A percentile compares a stretch with the other conserved stretches of the same genome.
These are phyloP conservation scores for Aspergillus ochraceus DNA, from an alignment of 2,329 filamentous ascomycete species.

Conservation along the genomic window DNA sequence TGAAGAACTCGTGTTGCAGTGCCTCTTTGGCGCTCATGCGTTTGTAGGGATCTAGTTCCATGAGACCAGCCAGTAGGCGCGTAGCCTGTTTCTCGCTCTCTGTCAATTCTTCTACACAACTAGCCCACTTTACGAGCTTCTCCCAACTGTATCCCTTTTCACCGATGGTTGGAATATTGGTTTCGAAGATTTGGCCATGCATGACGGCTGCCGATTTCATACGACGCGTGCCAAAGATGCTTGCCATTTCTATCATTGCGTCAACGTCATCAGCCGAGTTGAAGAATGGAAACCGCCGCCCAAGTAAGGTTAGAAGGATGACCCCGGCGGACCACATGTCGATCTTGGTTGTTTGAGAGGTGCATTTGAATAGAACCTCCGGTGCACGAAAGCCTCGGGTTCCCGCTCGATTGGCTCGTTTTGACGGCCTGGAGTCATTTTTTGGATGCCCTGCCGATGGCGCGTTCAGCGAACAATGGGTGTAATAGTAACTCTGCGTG, in stretches of 20 bases:
- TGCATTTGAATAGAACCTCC: slow-evolving; percentile 96
- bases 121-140: slow-evolving; percentile 95
- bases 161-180: slow-evolving; percentile 86
- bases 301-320: slow-evolving; percentile 93
- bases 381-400: slow-evolving; percentile 95
- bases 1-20: slow-evolving; percentile 47
- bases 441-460: slow-evolving; percentile 75
- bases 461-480: slow-evolving; percentile 43
- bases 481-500: slow-evolving; percentile 61
- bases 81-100: slow-evolving; percentile 48
- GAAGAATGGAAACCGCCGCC: slow-evolving; percentile 94
- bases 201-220: slow-evolving; percentile 82
- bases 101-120: slow-evolving; percentile 65
- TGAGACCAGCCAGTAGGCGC: slow-evolving; percentile 41
- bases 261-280: slow-evolving; percentile 98
- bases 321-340: slow-evolving; percentile 97
- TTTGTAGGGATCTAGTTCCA: slow-evolving; percentile 46
- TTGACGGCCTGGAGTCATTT: slow-evolving; percentile 81
- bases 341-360: slow-evolving; percentile 87
- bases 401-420: slow-evolving; percentile 89
- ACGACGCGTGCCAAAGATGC: slow-evolving; percentile 80
- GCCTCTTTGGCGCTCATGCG: slow-evolving; percentile 46
- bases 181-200: slow-evolving; percentile 90
- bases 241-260: slow-evolving; percentile 94
- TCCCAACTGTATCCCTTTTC: slow-evolving; percentile 82